Evolutionary conservation across 495 filamentous ascomycete species (phyloP).

Genomic region (Ascobolus immersus): DNA sequence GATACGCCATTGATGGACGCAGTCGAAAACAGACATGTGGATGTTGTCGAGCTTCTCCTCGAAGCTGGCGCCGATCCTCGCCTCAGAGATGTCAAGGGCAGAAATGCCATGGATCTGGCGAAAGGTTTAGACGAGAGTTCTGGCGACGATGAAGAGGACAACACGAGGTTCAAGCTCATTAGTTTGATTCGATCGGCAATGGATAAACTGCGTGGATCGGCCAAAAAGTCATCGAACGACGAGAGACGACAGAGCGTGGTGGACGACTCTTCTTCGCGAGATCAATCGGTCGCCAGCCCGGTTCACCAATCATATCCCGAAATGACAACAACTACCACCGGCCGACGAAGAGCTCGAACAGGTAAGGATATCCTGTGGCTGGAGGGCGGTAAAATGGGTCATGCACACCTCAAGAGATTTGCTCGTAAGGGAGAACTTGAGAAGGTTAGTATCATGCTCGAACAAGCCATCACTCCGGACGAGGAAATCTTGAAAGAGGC

Average conservation of each 20-base stretch:
- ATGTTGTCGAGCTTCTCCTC: conserved; percentile 67
- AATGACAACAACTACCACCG: conserved; percentile 12
- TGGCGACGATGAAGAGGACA: conserved; percentile 11
- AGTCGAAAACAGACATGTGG: conserved; percentile 75
- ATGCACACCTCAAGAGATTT: conserved; percentile 50
- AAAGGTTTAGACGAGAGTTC: conserved; percentile 37
- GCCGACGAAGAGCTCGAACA: conserved; percentile 30
- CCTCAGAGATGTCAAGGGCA: conserved; percentile 59
- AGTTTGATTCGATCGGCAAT: conserved; percentile 27
- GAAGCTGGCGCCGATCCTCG: conserved; percentile 72
- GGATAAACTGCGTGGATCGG: conserved; percentile 10
- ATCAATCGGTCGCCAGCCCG: conserved; percentile 38
- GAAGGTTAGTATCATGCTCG: conserved; percentile 14
- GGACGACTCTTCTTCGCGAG: conserved; percentile 33
- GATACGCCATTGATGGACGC: conserved; percentile 91
- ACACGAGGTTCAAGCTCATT: too few relatives aligned
- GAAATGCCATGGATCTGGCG: conserved; percentile 66
- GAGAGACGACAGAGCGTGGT: conserved; percentile 28
- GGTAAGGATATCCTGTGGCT: conserved; percentile 37
- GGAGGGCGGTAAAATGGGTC: conserved; percentile 24
- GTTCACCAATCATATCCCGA: conserved; percentile 28
- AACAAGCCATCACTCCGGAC: conserved; percentile 24
- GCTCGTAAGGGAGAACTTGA: conserved; percentile 56
- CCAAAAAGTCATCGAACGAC: conserved; percentile 19
- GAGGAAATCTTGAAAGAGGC: conserved; percentile 68